Evolutionary conservation across 495 filamentous ascomycete species (phyloP).

Genomic region (Paragyromitra xinjiangensis): DNA sequence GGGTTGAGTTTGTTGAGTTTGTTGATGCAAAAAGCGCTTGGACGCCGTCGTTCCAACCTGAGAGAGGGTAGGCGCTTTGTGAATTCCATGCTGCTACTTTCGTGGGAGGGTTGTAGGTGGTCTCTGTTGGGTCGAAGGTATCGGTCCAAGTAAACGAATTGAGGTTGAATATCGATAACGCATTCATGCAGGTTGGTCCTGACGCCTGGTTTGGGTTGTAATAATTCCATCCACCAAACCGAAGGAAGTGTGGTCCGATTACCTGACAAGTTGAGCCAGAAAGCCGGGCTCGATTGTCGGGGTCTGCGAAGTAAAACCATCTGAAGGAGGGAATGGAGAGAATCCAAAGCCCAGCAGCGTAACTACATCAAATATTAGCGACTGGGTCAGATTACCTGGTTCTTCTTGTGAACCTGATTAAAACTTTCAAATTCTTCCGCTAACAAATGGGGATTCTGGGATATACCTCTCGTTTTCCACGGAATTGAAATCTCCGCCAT

Average conservation of each 20-base stretch:
- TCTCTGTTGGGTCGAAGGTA: constrained; percentile 24
- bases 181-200: constrained; percentile 31
- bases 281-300: constrained; percentile 21
- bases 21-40: constrained; percentile 29
- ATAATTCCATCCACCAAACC: constrained; percentile 42
- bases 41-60: constrained; percentile 32
- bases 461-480: constrained; percentile 25
- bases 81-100: constrained; percentile 26
- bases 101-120: constrained; percentile 20
- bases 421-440: neutral
- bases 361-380: constrained; percentile 15
- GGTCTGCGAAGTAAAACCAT: constrained; percentile 44
- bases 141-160: constrained; percentile 42
- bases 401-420: neutral
- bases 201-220: neutral
- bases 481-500: constrained; percentile 40
- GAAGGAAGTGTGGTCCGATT: constrained; percentile 36
- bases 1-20: neutral
- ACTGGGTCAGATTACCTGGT: neutral
- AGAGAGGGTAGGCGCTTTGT: neutral
- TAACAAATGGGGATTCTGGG: neutral
- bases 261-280: constrained; percentile 38
- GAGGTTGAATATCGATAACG: constrained; percentile 38
- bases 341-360: constrained; percentile 36
- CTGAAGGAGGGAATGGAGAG: constrained; percentile 42